Percentiles rank a stretch among this genome's conserved stretches.
Evolutionary conservation across 1,284 basidiomycete genomes (phyloP).

Genomic region (Cyathus olla): DNA sequence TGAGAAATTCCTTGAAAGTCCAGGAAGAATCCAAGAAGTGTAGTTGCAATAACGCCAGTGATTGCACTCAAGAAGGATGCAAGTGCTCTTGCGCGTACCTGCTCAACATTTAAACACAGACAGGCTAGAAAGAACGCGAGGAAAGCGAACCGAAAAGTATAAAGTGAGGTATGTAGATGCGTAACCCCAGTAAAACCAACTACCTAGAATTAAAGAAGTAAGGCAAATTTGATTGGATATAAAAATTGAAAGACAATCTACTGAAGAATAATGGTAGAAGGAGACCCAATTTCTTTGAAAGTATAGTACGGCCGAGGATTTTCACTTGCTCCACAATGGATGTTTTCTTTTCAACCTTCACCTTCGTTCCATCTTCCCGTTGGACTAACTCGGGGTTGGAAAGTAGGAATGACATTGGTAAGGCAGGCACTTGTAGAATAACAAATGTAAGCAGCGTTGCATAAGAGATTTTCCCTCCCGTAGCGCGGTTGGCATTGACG

Average conservation of each 20-base stretch:
- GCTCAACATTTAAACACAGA: neutral
- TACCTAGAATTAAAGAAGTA: constrained; percentile 9
- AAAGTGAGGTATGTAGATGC: constrained; percentile 27
- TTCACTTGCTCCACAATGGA: constrained; percentile 18
- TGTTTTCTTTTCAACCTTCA: constrained; percentile 20
- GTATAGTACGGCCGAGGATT: constrained; percentile 6
- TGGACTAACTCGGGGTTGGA: constrained; percentile 24
- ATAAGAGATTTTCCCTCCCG: constrained; percentile 26
- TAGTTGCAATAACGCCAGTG: constrained; percentile 17
- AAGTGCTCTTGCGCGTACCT: constrained; percentile 24
- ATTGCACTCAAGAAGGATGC: constrained; percentile 25
- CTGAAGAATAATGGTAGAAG: constrained; percentile 25
- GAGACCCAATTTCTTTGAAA: constrained; percentile 11
- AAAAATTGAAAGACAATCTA: constrained; percentile 1
- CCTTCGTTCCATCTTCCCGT: constrained; percentile 24
- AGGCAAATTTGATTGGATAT: neutral
- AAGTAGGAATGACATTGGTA: constrained; percentile 16
- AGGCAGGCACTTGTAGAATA: constrained; percentile 18
- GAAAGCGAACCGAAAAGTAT: constrained; percentile 18
- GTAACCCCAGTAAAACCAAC: constrained; percentile 28
- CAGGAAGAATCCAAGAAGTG: constrained; percentile 20
- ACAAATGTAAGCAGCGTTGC: constrained; percentile 20
- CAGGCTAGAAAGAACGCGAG: neutral
- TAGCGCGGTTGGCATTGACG: constrained; percentile 19
- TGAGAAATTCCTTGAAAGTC: constrained; percentile 19